These are phyloP conservation scores for Apiosordaria backusii DNA, from an alignment of 495 filamentous ascomycete genomes.

Conservation along the genomic window DNA sequence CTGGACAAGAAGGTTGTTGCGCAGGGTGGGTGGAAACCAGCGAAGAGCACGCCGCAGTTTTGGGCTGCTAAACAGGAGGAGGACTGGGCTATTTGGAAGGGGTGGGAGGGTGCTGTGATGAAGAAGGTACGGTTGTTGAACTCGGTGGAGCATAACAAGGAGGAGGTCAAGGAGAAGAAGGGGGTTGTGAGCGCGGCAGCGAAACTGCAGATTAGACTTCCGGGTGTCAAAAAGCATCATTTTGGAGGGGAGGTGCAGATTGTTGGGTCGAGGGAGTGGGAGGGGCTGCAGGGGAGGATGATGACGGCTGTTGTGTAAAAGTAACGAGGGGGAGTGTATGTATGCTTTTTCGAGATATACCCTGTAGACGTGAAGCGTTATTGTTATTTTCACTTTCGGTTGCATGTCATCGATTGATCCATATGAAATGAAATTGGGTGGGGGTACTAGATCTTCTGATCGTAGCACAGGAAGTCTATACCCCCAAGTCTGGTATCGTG, in stretches of 20 bases:
- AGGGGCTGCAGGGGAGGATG: constrained; percentile 36
- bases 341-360: constrained; percentile 8
- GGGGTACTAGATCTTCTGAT: not conserved
- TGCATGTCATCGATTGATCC: not conserved
- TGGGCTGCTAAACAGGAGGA: constrained; percentile 42
- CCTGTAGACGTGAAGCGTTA: not conserved
- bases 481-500: not conserved
- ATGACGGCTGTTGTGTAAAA: constrained; percentile 1
- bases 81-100: constrained; percentile 41
- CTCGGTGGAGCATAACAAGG: constrained; percentile 17
- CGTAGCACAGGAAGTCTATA: not conserved
- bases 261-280: constrained; percentile 43
- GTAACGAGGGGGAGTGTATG: not conserved
- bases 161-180: constrained; percentile 29
- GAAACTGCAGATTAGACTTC: constrained; percentile 45
- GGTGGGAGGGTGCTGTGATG: constrained; percentile 38
- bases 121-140: constrained; percentile 38
- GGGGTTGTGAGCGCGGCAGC: constrained; percentile 33
- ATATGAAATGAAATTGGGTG: not conserved
- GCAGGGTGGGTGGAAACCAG: constrained; percentile 52
- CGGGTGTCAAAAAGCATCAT: constrained; percentile 33
- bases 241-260: constrained; percentile 37
- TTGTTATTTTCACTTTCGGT: not conserved
- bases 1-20: constrained; percentile 49
- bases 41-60: constrained; percentile 43